phyloP scores from a whole-genome alignment of 192 early-diverging fungal genomes.

The Entomortierella beljakovae region DNA sequence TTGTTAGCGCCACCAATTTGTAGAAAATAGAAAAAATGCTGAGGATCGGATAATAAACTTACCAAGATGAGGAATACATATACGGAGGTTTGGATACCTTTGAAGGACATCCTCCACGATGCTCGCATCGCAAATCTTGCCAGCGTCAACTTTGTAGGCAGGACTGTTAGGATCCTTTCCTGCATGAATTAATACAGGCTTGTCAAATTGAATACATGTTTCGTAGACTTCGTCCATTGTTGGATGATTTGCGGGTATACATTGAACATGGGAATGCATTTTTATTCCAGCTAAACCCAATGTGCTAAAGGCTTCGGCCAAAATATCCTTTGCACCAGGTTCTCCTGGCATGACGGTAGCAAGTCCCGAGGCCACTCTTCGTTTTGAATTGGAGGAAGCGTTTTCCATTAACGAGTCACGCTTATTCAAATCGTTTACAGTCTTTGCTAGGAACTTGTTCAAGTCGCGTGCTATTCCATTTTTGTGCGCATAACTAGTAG shows the following conservation, averaged over 20 bases:
- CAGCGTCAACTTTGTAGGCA: slow-evolving; percentile 52
- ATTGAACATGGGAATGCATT: slow-evolving; percentile 59
- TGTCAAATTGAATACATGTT: slow-evolving; percentile 39
- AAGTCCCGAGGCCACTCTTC: slow-evolving; percentile 50
- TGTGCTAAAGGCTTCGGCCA: slow-evolving; percentile 49
- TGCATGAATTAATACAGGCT: slow-evolving; percentile 49
- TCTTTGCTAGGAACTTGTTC: slow-evolving; percentile 42
- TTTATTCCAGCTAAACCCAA: slow-evolving; percentile 48
- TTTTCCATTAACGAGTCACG: slow-evolving; percentile 11
- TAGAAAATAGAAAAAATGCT: no score
- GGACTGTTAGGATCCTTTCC: slow-evolving; percentile 50
- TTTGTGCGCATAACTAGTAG: slow-evolving; percentile 54
- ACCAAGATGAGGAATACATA: slow-evolving; percentile 56
- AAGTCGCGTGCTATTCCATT: slow-evolving; percentile 55
- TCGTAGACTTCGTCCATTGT: slow-evolving; percentile 54
- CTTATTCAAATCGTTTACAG: slow-evolving; percentile 47
- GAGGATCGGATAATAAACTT: background rate
- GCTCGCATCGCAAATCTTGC: slow-evolving; percentile 47
- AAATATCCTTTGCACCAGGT: slow-evolving; percentile 33
- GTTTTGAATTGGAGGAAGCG: background rate
- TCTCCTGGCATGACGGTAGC: slow-evolving; percentile 58
- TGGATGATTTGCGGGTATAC: slow-evolving; percentile 46
- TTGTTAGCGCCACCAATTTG: background rate
- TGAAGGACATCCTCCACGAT: slow-evolving; percentile 53
- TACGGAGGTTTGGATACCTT: slow-evolving; percentile 28